Percentiles rank a stretch among this genome's conserved stretches.
These are phyloP conservation scores for Cytospora paraplurivora DNA, from an alignment of 2,329 filamentous ascomycete genomes.

Conservation along the genomic window DNA sequence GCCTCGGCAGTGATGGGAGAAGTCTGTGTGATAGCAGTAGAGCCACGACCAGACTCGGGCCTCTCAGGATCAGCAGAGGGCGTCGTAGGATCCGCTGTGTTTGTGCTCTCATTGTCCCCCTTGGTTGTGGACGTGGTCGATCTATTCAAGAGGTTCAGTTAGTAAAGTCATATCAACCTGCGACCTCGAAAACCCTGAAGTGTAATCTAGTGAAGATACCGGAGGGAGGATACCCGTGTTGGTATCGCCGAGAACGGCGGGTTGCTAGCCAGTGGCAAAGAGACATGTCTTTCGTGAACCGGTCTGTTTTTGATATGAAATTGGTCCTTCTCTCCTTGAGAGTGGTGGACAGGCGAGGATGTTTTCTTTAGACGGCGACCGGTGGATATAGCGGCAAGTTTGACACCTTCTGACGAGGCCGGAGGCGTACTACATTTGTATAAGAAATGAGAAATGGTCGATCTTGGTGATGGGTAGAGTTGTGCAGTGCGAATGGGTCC, in stretches of 20 bases:
- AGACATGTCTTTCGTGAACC: conserved; percentile 20
- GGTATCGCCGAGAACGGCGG: conserved; percentile 21
- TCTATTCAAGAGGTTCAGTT: neutral
- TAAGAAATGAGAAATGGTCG: conserved; percentile 29
- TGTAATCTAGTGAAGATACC: conserved; percentile 15
- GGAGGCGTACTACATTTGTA: conserved; percentile 26
- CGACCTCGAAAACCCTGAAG: neutral
- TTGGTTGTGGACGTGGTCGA: conserved; percentile 13
- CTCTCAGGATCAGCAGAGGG: conserved; percentile 16
- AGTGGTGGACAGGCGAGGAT: neutral
- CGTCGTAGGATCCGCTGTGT: conserved; percentile 10
- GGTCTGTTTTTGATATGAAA: neutral
- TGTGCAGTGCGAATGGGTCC: neutral
- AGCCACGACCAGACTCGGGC: conserved; percentile 19
- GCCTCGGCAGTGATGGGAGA: conserved; percentile 25
- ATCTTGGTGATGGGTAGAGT: conserved; percentile 1
- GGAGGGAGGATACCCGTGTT: conserved; percentile 14
- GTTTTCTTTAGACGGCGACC: conserved; percentile 23
- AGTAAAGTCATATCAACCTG: neutral
- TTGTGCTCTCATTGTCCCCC: conserved; percentile 17
- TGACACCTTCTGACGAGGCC: conserved; percentile 7
- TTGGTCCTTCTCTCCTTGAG: conserved; percentile 11
- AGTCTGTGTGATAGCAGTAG: conserved; percentile 18
- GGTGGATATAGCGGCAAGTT: conserved; percentile 9
- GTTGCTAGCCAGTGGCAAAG: conserved; percentile 27